Evolutionary conservation across 176 grass and related monocot species (phyloP).

Genomic region (Zea luxurians): DNA sequence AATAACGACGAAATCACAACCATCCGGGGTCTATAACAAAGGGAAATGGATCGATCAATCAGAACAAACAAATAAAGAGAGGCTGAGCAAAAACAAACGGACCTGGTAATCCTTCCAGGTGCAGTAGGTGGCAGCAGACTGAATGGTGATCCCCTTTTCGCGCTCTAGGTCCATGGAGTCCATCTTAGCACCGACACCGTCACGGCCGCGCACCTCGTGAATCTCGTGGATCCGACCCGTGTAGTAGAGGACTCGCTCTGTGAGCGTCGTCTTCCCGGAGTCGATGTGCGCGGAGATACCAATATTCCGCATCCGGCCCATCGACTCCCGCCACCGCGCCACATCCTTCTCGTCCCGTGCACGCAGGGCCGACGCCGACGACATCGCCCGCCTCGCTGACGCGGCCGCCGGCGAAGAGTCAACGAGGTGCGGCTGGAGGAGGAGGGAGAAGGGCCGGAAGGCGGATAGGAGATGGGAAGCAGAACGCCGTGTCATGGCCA

Average conservation of each 20-base stretch:
- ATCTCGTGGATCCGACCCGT: slow-evolving; percentile 96
- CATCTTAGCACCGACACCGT: slow-evolving; percentile 94
- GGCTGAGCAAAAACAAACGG: neutral
- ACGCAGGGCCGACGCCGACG: slow-evolving; percentile 50
- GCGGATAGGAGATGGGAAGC: slow-evolving; percentile 42
- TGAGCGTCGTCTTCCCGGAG: slow-evolving; percentile 96
- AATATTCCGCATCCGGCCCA: slow-evolving; percentile 90
- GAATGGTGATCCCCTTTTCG: slow-evolving; percentile 95
- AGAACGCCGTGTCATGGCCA: slow-evolving; percentile 47
- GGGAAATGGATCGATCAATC: neutral
- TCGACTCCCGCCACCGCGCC: slow-evolving; percentile 73
- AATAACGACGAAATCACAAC: neutral
- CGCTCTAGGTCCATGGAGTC: slow-evolving; percentile 99
- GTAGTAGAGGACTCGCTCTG: slow-evolving; percentile 90
- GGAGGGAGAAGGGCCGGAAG: slow-evolving; percentile 52
- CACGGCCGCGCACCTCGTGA: slow-evolving; percentile 89
- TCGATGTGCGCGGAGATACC: slow-evolving; percentile 98
- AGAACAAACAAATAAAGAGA: neutral
- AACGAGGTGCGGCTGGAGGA: slow-evolving; percentile 38
- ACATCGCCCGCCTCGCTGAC: slow-evolving; percentile 41
- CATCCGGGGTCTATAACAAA: neutral
- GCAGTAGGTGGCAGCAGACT: slow-evolving; percentile 96
- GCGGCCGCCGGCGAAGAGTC: slow-evolving; percentile 34
- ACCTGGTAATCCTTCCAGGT: slow-evolving; percentile 96
- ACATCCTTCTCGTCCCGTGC: slow-evolving; percentile 79